phyloP scores from a whole-genome alignment of 371 early-diverging fungal species.

The Syncephalastrum sp. region DNA sequence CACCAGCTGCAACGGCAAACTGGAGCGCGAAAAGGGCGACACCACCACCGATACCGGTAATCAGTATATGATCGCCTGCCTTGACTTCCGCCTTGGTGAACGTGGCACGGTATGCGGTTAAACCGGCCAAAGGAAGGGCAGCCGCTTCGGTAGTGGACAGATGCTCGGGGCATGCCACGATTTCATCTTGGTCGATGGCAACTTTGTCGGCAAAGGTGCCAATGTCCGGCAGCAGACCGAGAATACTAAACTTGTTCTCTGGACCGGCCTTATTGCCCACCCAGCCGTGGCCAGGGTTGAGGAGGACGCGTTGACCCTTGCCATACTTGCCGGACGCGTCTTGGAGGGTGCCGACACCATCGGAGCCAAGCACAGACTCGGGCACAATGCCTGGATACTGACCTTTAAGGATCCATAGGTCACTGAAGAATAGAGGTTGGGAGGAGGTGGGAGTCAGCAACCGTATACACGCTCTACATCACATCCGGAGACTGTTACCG shows the following conservation, averaged over 20 bases:
- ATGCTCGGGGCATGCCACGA: slow-evolving; percentile 57
- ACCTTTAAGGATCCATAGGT: slow-evolving; percentile 61
- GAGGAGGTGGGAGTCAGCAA: too few species aligned
- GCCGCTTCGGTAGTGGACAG: slow-evolving; percentile 61
- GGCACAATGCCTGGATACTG: slow-evolving; percentile 36
- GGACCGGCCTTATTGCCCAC: slow-evolving; percentile 56
- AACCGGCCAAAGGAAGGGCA: slow-evolving; percentile 68
- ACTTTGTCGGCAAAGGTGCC: slow-evolving; percentile 63
- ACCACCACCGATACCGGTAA: slow-evolving; percentile 76
- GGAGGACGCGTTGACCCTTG: slow-evolving; percentile 42
- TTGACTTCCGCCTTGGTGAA: slow-evolving; percentile 60
- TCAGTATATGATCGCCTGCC: slow-evolving; percentile 56
- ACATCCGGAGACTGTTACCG: slow-evolving; percentile 26
- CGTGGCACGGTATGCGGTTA: slow-evolving; percentile 66
- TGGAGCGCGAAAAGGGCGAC: slow-evolving; percentile 70
- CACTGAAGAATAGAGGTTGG: slow-evolving; percentile 14
- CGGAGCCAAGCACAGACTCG: slow-evolving; percentile 56
- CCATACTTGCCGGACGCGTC: slow-evolving; percentile 5
- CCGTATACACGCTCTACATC: too few species aligned
- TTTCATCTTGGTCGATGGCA: slow-evolving; percentile 37
- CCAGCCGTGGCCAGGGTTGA: slow-evolving; percentile 62
- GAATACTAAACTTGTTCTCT: slow-evolving; percentile 54
- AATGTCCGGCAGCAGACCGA: slow-evolving; percentile 55
- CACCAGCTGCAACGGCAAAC: slow-evolving; percentile 67
- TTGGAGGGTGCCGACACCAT: slow-evolving; percentile 55